These are phyloP conservation scores for Crithidia fasciculata DNA, from an alignment of 208 protist species.

Conservation along the genomic window DNA sequence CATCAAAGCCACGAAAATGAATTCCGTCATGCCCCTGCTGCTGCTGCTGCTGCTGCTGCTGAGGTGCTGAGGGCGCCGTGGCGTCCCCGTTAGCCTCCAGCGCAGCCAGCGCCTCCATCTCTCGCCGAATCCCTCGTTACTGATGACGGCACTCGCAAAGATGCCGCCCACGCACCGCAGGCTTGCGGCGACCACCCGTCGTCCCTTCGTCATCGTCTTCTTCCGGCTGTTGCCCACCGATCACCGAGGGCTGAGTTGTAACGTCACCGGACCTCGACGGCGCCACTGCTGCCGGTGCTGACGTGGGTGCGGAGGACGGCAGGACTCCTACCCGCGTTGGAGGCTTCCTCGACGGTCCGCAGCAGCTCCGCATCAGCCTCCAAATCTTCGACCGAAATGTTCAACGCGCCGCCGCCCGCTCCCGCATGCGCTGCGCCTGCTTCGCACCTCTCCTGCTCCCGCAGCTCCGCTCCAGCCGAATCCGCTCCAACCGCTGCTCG, in stretches of 20 bases:
- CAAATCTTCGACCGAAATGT: slow-evolving; percentile 73
- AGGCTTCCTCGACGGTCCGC: slow-evolving; percentile 44
- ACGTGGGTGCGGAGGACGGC: background rate
- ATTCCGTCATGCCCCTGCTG: slow-evolving; percentile 44
- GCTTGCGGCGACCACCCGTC: slow-evolving; percentile 21
- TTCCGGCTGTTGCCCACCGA: slow-evolving; percentile 4
- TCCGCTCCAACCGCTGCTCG: slow-evolving; percentile 74
- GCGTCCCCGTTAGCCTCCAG: slow-evolving; percentile 20
- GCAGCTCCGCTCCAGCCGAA: slow-evolving; percentile 75
- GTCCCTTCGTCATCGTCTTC: slow-evolving; percentile 40
- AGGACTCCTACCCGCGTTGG: slow-evolving; percentile 8
- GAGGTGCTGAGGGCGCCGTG: background rate
- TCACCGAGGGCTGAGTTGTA: too few relatives aligned
- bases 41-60: slow-evolving; percentile 13
- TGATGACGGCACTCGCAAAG: slow-evolving; percentile 69
- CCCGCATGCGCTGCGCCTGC: slow-evolving; percentile 56
- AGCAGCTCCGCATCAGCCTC: slow-evolving; percentile 75
- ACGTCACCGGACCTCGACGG: too few relatives aligned
- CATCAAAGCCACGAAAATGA: slow-evolving; percentile 26
- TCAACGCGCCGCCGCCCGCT: slow-evolving; percentile 64
- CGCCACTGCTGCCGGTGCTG: background rate
- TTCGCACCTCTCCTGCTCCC: slow-evolving; percentile 71
- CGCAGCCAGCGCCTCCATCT: slow-evolving; percentile 74
- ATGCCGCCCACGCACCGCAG: slow-evolving; percentile 44
- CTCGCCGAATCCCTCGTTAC: slow-evolving; percentile 72